Percentiles rank a stretch among this genome's conserved stretches.
Evolutionary conservation across 2,329 filamentous ascomycete species (phyloP).

Genomic region (Botrytis sinoallii): DNA sequence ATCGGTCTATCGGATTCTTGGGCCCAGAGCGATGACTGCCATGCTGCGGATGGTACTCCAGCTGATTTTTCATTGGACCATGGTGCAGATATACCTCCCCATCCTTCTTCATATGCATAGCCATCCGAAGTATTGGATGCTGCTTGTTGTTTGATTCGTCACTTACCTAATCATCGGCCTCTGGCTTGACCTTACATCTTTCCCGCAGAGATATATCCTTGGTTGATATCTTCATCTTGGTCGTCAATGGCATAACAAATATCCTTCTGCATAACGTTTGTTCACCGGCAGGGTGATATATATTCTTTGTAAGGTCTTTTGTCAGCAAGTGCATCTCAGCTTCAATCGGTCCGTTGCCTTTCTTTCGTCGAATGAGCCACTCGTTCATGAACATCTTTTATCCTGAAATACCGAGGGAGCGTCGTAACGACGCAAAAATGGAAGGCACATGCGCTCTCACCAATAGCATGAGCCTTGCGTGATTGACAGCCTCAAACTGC

Average conservation of each 20-base stretch:
- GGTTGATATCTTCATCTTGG: background rate
- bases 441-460: background rate
- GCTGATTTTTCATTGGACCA: background rate
- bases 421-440: background rate
- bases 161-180: background rate
- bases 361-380: background rate
- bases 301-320: slow-evolving; percentile 5
- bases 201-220: background rate
- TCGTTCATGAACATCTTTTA: background rate
- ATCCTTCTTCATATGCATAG: background rate
- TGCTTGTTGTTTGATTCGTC: background rate
- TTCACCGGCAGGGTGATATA: background rate
- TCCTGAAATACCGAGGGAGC: background rate
- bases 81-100: background rate
- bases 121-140: background rate
- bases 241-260: background rate
- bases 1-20: background rate
- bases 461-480: background rate
- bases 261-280: background rate
- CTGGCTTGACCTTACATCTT: background rate
- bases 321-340: slow-evolving; percentile 5
- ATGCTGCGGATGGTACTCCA: background rate
- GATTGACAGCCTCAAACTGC: too few species aligned
- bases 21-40: background rate
- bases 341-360: background rate